Conservation (phyloP, 2,329 filamentous ascomycete genomes). For the Zymoseptoria pseudotritici region DNA sequence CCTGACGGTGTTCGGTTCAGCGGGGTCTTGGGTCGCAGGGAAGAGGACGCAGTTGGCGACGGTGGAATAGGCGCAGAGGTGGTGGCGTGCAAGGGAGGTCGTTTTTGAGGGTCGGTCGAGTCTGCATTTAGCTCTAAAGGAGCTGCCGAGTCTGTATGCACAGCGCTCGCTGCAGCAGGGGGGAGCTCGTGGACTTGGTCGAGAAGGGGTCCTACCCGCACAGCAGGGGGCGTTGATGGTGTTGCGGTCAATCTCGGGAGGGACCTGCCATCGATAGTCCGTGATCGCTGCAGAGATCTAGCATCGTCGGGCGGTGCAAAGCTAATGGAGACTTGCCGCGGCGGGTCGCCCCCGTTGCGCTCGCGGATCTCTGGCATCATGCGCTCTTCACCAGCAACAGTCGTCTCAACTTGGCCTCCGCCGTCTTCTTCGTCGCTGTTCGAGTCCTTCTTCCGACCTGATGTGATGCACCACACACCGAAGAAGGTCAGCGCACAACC, state of each 20-base stretch:
- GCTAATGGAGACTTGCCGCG: constrained; percentile 9
- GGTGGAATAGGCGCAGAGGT: constrained; percentile 28
- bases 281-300: constrained; percentile 9
- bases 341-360: constrained; percentile 8
- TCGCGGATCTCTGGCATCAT: constrained; percentile 23
- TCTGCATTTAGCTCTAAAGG: constrained; percentile 12
- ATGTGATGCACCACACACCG: constrained; percentile 96
- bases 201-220: constrained; percentile 3
- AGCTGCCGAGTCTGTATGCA: constrained; percentile 22
- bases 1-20: constrained; percentile 17
- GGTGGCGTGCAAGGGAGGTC: constrained; percentile 30
- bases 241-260: constrained; percentile 3
- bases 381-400: constrained; percentile 35
- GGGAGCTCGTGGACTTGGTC: constrained; percentile 9
- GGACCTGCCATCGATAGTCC: constrained; percentile 6
- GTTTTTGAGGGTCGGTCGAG: constrained; percentile 14
- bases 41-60: constrained; percentile 11
- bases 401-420: constrained; percentile 33
- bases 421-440: constrained; percentile 47
- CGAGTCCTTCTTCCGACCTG: constrained; percentile 58
- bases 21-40: constrained; percentile 19
- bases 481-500: constrained; percentile 90
- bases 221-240: neutral
- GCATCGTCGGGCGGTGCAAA: constrained; percentile 5
- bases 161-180: constrained; percentile 23